Evolutionary conservation across 768 basidiomycete species (phyloP).

Genomic region (Cantharellus cinnabarinus): DNA sequence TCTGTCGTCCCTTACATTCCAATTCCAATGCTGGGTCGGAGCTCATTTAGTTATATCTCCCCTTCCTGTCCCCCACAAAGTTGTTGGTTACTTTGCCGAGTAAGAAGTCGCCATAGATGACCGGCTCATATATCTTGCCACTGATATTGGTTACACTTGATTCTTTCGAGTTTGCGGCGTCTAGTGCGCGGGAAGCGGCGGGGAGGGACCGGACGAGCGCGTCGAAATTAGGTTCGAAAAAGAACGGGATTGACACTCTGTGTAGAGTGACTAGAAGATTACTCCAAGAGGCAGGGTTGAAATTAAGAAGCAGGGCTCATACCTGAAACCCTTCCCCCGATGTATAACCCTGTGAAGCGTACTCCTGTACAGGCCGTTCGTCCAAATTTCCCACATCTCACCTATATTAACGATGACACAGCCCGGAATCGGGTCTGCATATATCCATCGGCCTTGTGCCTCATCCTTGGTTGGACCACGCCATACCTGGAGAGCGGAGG

Average conservation of each 20-base stretch:
- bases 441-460: conserved; percentile 50
- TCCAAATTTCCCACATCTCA: conserved; percentile 65
- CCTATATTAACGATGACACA: conserved; percentile 85
- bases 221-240: conserved; percentile 80
- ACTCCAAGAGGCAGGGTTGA: neutral
- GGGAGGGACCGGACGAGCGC: conserved; percentile 45
- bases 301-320: neutral
- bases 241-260: conserved; percentile 42
- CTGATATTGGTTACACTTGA: neutral
- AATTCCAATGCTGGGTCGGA: too few relatives aligned
- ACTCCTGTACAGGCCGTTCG: conserved; percentile 66
- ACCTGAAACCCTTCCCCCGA: conserved; percentile 38
- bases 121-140: conserved; percentile 20
- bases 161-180: conserved; percentile 9
- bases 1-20: too few relatives aligned
- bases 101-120: conserved; percentile 66
- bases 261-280: neutral
- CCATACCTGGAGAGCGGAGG: conserved; percentile 67
- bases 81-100: conserved; percentile 51
- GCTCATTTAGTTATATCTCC: neutral
- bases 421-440: conserved; percentile 63
- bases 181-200: conserved; percentile 31
- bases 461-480: conserved; percentile 22
- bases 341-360: conserved; percentile 86
- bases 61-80: conserved; percentile 23